Percentiles rank a stretch among this genome's conserved stretches.
phyloP scores from a whole-genome alignment of 495 filamentous ascomycete species.

The Penicillium ochrochloron region DNA sequence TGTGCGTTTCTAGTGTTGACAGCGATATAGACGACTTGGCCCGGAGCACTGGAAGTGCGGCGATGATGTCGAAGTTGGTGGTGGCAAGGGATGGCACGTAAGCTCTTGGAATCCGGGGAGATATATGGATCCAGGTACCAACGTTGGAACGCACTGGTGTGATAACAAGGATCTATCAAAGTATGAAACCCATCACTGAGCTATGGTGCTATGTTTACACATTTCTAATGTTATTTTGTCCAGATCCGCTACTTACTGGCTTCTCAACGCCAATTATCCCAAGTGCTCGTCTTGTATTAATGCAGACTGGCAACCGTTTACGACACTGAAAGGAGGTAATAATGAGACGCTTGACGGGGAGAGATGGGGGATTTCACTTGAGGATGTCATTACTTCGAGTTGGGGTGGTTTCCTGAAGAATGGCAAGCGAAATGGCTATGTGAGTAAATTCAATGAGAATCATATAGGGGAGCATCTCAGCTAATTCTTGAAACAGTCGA shows the following conservation, averaged over 20 bases:
- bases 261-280: constrained; percentile 3
- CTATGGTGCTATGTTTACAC: background rate
- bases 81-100: background rate
- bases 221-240: background rate
- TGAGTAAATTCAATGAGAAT: background rate
- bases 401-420: background rate
- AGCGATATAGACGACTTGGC: background rate
- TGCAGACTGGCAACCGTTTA: background rate
- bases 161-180: background rate
- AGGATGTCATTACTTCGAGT: background rate
- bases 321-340: background rate
- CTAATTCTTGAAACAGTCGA: background rate
- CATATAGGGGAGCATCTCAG: background rate
- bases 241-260: background rate
- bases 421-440: constrained; percentile 1
- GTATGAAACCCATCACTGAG: background rate
- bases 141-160: background rate
- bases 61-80: background rate
- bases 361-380: background rate
- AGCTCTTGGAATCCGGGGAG: background rate
- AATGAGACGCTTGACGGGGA: background rate
- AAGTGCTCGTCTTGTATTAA: background rate
- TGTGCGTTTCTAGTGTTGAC: background rate
- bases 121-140: background rate
- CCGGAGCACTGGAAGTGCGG: constrained; percentile 1